Percentiles rank a stretch among this genome's conserved stretches.
These are phyloP conservation scores for Aspergillus hancockii DNA, from an alignment of 495 filamentous ascomycete species.

Conservation along the genomic window DNA sequence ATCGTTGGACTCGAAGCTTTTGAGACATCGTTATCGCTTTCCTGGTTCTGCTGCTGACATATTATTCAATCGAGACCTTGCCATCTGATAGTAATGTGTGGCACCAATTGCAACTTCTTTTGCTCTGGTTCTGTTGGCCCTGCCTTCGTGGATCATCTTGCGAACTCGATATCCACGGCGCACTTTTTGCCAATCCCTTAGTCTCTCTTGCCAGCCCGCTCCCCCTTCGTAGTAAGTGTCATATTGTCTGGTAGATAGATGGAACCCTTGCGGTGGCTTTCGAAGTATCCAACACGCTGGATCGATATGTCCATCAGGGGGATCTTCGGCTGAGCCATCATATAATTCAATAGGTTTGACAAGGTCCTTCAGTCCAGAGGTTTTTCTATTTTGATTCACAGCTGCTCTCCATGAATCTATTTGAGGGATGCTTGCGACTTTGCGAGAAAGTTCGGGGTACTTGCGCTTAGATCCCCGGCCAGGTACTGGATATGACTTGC, in stretches of 20 bases:
- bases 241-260: conserved; percentile 36
- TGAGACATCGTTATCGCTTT: neutral
- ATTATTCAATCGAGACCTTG: conserved; percentile 12
- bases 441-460: conserved; percentile 24
- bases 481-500: conserved; percentile 31
- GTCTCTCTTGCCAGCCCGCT: conserved; percentile 44
- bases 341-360: conserved; percentile 33
- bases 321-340: conserved; percentile 41
- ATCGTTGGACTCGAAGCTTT: neutral
- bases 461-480: conserved; percentile 25
- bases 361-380: conserved; percentile 27
- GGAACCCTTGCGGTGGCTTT: conserved; percentile 44
- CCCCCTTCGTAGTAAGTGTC: conserved; percentile 46
- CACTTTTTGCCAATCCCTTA: conserved; percentile 44
- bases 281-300: conserved; percentile 45
- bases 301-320: conserved; percentile 42
- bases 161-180: conserved; percentile 37
- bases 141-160: conserved; percentile 38
- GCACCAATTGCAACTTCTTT: conserved; percentile 32
- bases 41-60: neutral
- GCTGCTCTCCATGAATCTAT: conserved; percentile 45
- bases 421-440: conserved; percentile 25
- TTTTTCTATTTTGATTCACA: conserved; percentile 36
- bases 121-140: conserved; percentile 34
- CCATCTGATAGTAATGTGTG: conserved; percentile 22